Evolutionary conservation across 371 early-diverging fungal species (phyloP), one percentile per base, ranked within the genome.

Genomic region (Mucor saturninus): DNA sequence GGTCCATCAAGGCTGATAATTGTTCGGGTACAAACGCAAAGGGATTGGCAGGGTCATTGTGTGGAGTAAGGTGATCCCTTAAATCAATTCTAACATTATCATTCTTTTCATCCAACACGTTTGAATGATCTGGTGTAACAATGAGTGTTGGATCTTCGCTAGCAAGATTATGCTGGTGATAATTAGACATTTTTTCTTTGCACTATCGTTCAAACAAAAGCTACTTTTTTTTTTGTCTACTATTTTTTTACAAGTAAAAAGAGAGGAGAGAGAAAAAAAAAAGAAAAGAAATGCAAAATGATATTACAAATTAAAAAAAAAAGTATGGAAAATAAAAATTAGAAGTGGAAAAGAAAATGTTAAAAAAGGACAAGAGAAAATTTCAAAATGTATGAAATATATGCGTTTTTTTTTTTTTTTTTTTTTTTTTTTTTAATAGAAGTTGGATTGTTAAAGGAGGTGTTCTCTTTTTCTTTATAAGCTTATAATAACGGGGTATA

Each of bases 21-120:
- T 88, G 80, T 10, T 68, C 67, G 0, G 80, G 77, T 5, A 73
- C 73, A 71, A 83, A 86, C 6, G 82, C 75, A 68, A 84, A 88
- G 0, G 86, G 85, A 13, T 80, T 85, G 50, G 52, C 45, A 1
- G 79, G 72, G 49, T 82, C 79, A 31, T 67, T 66, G 43, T 82
- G 83, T 15, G 77, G 71, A 9, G 56, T 67, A 31, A 71, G 64
- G 14, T 65, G 56, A 4, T 69, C 71, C 53, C 65, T 59, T 15
- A 75, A 37, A 59, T 74, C 68, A 29, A 69, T 65, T 9, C 59
- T 59, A 4, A 66, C 61, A 29, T 59, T 51, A 26, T 52, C 60
- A 5, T 29, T 39, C 32, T 62, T 64, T 46, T 69, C 67, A 54
- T 62, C 62, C 30, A 62, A 28, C 13, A 67, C 30, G 10, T 53